Percentiles rank a stretch among this genome's conserved stretches.
phyloP scores from a whole-genome alignment of 1,284 basidiomycete species.

The Ustilago loliicola region DNA sequence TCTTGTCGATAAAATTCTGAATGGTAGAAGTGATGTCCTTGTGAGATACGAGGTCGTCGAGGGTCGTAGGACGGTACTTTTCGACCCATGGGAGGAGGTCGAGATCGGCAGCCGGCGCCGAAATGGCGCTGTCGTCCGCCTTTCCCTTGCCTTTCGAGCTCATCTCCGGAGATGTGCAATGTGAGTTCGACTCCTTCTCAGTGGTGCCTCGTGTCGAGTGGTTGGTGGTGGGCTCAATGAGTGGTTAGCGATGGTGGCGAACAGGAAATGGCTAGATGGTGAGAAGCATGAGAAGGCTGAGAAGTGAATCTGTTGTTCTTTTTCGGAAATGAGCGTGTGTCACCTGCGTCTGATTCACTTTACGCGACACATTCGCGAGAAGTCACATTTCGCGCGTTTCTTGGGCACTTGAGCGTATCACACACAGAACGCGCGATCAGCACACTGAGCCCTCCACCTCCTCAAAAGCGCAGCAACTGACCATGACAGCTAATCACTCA shows the following conservation, averaged over 20 bases:
- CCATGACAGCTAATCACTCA: background rate
- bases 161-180: slow-evolving; percentile 6
- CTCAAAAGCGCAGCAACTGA: background rate
- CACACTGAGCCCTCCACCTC: background rate
- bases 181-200: too few species aligned
- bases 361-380: slow-evolving; percentile 34
- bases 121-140: slow-evolving; percentile 27
- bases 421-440: slow-evolving; percentile 4
- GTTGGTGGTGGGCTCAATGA: too few species aligned
- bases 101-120: slow-evolving; percentile 23
- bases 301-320: slow-evolving; percentile 37
- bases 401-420: background rate
- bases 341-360: slow-evolving; percentile 17
- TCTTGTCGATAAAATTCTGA: slow-evolving; percentile 90
- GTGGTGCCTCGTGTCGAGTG: too few species aligned
- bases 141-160: slow-evolving; percentile 49
- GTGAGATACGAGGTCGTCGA: slow-evolving; percentile 69
- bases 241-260: background rate
- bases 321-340: slow-evolving; percentile 6
- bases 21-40: slow-evolving; percentile 67
- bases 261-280: background rate
- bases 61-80: slow-evolving; percentile 66
- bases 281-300: slow-evolving; percentile 9
- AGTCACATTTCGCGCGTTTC: slow-evolving; percentile 9
- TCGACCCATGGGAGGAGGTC: slow-evolving; percentile 66